Conservation (phyloP, 257 asterid genomes). For the Anisodus acutangulus region DNA sequence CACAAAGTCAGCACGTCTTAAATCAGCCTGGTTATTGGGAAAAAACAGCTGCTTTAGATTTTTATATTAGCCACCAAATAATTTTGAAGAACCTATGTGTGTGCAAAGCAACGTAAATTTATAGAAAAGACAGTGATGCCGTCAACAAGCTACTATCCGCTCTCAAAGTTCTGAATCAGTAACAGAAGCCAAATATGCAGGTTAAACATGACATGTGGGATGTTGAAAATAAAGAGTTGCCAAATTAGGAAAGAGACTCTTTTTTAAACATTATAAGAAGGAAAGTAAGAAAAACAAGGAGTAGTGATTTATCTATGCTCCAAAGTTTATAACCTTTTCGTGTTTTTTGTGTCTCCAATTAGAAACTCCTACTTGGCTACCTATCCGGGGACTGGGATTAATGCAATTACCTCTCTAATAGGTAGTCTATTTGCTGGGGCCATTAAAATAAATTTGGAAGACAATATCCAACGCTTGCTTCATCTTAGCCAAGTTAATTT, state of each 20-base stretch:
- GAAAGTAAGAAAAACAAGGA: no score
- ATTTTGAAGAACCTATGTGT: neutral
- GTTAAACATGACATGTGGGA: no score
- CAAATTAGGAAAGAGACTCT: no score
- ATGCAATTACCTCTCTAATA: conserved; percentile 12
- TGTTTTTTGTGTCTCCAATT: neutral
- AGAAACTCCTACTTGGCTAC: neutral
- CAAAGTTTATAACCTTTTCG: neutral
- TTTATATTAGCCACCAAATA: neutral
- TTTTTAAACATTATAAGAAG: no score
- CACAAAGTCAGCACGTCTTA: conserved; percentile 77
- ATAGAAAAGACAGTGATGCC: neutral
- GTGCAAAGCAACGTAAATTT: neutral
- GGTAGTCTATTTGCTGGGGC: neutral
- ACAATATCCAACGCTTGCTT: neutral
- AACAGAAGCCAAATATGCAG: neutral
- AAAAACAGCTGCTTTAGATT: neutral
- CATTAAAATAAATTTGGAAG: neutral
- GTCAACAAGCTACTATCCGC: neutral
- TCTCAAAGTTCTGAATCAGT: neutral
- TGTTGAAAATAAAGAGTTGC: neutral
- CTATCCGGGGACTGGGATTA: neutral
- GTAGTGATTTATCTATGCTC: neutral
- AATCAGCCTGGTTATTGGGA: conserved; percentile 72
- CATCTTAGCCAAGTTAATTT: neutral